Base-by-base conservation (phyloP, 441 rosid genomes). In the Omphalea diandra region DNA sequence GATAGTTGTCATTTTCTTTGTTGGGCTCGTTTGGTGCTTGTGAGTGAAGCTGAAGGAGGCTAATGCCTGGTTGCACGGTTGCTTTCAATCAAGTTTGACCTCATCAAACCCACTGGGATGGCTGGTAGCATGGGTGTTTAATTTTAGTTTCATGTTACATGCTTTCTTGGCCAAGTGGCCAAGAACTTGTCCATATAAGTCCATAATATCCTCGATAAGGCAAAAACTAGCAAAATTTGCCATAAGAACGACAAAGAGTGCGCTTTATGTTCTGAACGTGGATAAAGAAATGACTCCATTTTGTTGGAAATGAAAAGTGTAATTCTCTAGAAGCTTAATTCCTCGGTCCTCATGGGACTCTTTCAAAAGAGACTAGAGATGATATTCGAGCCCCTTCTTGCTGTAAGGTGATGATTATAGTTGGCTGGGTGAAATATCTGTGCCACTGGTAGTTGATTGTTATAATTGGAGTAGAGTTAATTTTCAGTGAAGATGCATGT, bases 31-130 rank as follows among this genome's bases (percentile, higher is more conserved):
- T 68, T 67, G 82, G 76, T 83, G 60, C 55, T 43, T 31, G 31
- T 35, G 81, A 77, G 75, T 80, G 73, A 70, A 35, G 74, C 53
- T 75, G 73, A 77, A 86, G 86, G 36, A 72, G 59, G 59, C 52
- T 63, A 29, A 43, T n/a, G 24, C 46, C 43, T 50, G 73, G 90
- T 72, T 83, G 75, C 68, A 3, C 60, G 43, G 77, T 56, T 70
- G 49, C 73, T 80, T 73, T 83, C 91, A 44, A 33, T 71, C 73
- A 52, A 52, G 22, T 62, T 68, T 50, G 71, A 63, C 76, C 52
- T 61, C n/a, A n/a, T 56, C 2, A 20, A 65, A 62, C 7, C 7
- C 58, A 24, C 22, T 40, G 2, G 7, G n/a, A n/a, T 9, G 27
- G 41, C 68, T 75, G 6, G 36, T 35, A 17, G 20, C 24, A 65